phyloP scores from a whole-genome alignment of 805 yeast species.

The Kuraishia molischiana region DNA sequence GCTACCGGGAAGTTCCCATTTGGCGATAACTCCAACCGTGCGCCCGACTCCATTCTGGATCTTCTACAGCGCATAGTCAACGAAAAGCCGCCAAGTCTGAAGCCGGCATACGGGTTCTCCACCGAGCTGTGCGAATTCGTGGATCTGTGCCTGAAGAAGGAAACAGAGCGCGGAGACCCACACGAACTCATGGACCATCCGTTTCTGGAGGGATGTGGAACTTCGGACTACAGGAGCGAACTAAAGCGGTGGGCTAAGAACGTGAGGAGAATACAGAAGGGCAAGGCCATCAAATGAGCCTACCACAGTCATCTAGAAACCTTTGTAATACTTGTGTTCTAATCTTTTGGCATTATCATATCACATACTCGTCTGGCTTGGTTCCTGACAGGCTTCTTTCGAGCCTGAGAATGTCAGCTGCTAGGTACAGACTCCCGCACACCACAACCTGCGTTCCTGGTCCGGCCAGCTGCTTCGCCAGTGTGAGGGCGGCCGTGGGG shows the following conservation, averaged over 20 bases:
- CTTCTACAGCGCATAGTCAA: slow-evolving; percentile 87
- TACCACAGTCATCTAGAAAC: not conserved
- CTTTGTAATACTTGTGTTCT: not conserved
- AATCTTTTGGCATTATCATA: slow-evolving; percentile 1
- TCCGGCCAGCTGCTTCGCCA: not conserved
- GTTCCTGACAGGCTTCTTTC: slow-evolving; percentile 9
- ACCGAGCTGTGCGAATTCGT: slow-evolving; percentile 55
- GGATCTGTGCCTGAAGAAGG: slow-evolving; percentile 63
- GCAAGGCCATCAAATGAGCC: slow-evolving; percentile 14
- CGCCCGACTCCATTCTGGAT: slow-evolving; percentile 84
- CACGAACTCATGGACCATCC: slow-evolving; percentile 45
- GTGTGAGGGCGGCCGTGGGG: slow-evolving; percentile 16
- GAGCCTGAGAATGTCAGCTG: slow-evolving; percentile 40
- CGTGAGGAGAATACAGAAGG: slow-evolving; percentile 25
- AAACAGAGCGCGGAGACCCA: slow-evolving; percentile 67
- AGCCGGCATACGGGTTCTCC: slow-evolving; percentile 33
- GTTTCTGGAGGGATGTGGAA: slow-evolving; percentile 23
- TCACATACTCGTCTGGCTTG: not conserved
- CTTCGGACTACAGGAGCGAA: slow-evolving; percentile 13
- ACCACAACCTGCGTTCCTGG: slow-evolving; percentile 29
- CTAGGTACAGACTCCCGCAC: slow-evolving; percentile 65
- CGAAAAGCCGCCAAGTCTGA: slow-evolving; percentile 76
- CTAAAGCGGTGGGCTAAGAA: slow-evolving; percentile 26
- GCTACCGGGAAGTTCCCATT: slow-evolving; percentile 82
- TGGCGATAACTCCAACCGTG: slow-evolving; percentile 25